Percentiles rank a stretch among this genome's conserved stretches.
These are phyloP conservation scores for Sergeia podlipaevii DNA, from an alignment of 208 protist genomes.

Conservation along the genomic window DNA sequence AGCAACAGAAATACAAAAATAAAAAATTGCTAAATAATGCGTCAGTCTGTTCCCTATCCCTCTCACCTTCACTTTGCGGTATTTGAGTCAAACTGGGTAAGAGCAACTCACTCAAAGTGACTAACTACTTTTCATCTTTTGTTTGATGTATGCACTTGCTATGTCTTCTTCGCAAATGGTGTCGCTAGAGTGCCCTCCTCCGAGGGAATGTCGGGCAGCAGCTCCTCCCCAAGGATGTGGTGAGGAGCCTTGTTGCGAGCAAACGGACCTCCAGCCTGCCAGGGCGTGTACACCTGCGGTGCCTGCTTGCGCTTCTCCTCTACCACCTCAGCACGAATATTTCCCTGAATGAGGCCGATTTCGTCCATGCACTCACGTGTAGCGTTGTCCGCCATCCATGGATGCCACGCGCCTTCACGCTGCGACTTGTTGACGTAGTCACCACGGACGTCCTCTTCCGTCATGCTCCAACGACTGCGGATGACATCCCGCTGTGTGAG, in stretches of 20 bases:
- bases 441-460: constrained; percentile 42
- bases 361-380: constrained; percentile 75
- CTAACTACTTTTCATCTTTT: too few relatives aligned
- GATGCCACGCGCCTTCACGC: constrained; percentile 58
- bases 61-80: too few relatives aligned
- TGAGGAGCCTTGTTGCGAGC: constrained; percentile 24
- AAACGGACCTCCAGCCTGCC: constrained; percentile 79
- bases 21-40: too few relatives aligned
- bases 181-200: too few relatives aligned
- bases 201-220: too few relatives aligned
- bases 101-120: background rate
- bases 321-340: constrained; percentile 51
- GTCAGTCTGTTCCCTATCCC: too few relatives aligned
- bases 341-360: constrained; percentile 75
- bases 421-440: constrained; percentile 22
- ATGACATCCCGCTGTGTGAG: constrained; percentile 62
- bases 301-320: constrained; percentile 54
- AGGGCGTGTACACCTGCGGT: constrained; percentile 69
- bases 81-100: too few relatives aligned
- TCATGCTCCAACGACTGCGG: constrained; percentile 73
- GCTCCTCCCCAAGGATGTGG: background rate
- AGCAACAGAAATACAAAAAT: too few relatives aligned
- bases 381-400: constrained; percentile 62
- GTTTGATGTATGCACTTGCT: too few relatives aligned
- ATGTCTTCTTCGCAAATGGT: background rate